These are phyloP conservation scores for Kalanchoe fedtschenkoi DNA, from an alignment of 164 flowering plant genomes.

Conservation along the genomic window DNA sequence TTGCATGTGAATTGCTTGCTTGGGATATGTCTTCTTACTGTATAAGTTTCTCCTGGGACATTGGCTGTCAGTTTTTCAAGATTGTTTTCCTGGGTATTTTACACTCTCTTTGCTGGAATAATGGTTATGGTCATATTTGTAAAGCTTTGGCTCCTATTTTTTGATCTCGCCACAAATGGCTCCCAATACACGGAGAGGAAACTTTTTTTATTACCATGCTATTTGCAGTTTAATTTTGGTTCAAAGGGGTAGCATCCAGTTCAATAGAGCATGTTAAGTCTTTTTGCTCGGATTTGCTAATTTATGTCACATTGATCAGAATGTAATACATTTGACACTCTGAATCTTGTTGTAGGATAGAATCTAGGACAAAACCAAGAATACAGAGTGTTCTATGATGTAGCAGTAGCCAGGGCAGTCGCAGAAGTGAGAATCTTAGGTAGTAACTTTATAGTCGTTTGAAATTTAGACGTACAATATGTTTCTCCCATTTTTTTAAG, in stretches of 20 bases:
- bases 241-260: background rate
- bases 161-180: background rate
- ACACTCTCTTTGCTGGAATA: background rate
- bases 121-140: background rate
- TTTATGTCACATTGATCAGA: no score
- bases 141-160: background rate
- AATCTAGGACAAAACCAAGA: slow-evolving; percentile 47
- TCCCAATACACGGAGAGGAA: background rate
- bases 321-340: background rate
- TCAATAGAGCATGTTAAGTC: background rate
- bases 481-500: background rate
- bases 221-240: background rate
- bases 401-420: slow-evolving; percentile 93
- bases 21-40: no score
- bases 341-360: slow-evolving; percentile 46
- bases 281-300: background rate
- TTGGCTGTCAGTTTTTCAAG: background rate
- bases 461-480: background rate
- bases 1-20: background rate
- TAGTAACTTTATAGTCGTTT: slow-evolving; percentile 12
- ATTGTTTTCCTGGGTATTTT: background rate
- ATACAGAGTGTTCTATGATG: slow-evolving; percentile 76
- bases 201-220: background rate
- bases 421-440: slow-evolving; percentile 94
- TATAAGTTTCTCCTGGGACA: background rate